These are phyloP conservation scores for Macroventuria anomochaeta DNA, from an alignment of 2,329 filamentous ascomycete species.

Conservation along the genomic window DNA sequence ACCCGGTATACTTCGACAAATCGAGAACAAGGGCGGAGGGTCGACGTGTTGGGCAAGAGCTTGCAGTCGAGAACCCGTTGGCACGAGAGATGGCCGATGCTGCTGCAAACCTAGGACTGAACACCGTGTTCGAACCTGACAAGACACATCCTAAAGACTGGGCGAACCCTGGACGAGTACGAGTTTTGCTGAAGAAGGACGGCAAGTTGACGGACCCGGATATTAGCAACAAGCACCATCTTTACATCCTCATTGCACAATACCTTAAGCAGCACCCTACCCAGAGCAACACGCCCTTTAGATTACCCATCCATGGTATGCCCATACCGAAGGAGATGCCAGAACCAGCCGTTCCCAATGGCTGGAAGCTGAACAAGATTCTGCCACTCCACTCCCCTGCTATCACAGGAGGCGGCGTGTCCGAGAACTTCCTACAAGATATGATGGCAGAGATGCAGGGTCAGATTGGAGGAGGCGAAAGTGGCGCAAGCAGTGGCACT, in stretches of 20 bases:
- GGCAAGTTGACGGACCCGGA: constrained; percentile 58
- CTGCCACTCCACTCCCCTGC: constrained; percentile 88
- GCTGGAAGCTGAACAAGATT: constrained; percentile 88
- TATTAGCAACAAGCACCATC: constrained; percentile 81
- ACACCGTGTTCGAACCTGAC: constrained; percentile 84
- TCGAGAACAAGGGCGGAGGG: constrained; percentile 77
- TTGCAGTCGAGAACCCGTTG: constrained; percentile 83
- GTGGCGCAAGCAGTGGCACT: constrained; percentile 32
- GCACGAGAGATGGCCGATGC: constrained; percentile 89
- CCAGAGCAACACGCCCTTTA: constrained; percentile 71
- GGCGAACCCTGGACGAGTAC: constrained; percentile 92
- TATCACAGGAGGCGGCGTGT: constrained; percentile 89
- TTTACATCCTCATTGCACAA: constrained; percentile 79
- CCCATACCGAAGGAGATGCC: constrained; percentile 72
- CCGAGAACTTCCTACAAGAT: constrained; percentile 92
- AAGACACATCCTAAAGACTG: constrained; percentile 97
- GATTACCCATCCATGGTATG: constrained; percentile 75
- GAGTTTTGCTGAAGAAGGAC: constrained; percentile 73
- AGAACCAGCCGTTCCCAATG: constrained; percentile 71
- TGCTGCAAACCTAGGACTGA: constrained; percentile 66
- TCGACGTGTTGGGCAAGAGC: constrained; percentile 73
- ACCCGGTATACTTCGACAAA: constrained; percentile 94
- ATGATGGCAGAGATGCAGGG: constrained; percentile 93
- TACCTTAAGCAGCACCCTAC: constrained; percentile 82
- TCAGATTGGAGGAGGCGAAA: constrained; percentile 36